These are phyloP conservation scores for Candida easanensis DNA, from an alignment of 805 yeast genomes.

Conservation along the genomic window DNA sequence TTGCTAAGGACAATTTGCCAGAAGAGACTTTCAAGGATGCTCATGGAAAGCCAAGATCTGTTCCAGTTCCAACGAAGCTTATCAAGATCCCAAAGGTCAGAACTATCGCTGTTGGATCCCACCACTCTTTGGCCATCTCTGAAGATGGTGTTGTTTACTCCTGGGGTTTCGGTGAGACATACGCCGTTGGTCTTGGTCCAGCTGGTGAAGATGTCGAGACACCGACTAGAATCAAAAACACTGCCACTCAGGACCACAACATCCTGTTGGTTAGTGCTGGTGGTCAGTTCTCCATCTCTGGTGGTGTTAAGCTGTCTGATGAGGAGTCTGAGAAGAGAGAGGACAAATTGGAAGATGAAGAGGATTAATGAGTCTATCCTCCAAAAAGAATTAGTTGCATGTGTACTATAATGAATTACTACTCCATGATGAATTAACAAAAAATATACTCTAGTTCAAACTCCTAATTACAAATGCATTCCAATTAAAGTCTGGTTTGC, in stretches of 20 bases:
- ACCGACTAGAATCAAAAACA: slow-evolving; percentile 89
- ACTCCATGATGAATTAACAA: too few relatives aligned
- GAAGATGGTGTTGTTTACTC: slow-evolving; percentile 82
- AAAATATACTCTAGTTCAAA: too few relatives aligned
- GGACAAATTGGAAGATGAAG: slow-evolving; percentile 52
- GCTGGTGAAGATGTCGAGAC: slow-evolving; percentile 78
- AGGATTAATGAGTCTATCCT: slow-evolving; percentile 13
- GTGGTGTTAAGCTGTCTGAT: slow-evolving; percentile 53
- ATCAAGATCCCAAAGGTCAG: slow-evolving; percentile 54
- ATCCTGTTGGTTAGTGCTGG: slow-evolving; percentile 84
- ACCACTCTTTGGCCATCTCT: slow-evolving; percentile 85
- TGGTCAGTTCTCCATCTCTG: slow-evolving; percentile 92
- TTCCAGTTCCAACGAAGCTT: slow-evolving; percentile 80
- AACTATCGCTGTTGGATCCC: slow-evolving; percentile 79
- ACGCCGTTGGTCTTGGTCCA: slow-evolving; percentile 94
- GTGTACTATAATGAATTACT: background rate
- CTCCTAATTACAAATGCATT: background rate
- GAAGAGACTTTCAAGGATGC: slow-evolving; percentile 71
- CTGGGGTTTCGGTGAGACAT: slow-evolving; percentile 98
- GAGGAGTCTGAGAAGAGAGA: slow-evolving; percentile 42
- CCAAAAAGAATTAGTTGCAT: background rate
- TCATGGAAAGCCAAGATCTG: slow-evolving; percentile 76
- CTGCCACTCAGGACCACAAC: slow-evolving; percentile 83
- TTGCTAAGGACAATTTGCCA: slow-evolving; percentile 64
- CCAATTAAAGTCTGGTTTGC: slow-evolving; percentile 69